These are phyloP conservation scores for Cyclostephanos invisitatus DNA, from an alignment of 108 stramenopile genomes.

Conservation along the genomic window DNA sequence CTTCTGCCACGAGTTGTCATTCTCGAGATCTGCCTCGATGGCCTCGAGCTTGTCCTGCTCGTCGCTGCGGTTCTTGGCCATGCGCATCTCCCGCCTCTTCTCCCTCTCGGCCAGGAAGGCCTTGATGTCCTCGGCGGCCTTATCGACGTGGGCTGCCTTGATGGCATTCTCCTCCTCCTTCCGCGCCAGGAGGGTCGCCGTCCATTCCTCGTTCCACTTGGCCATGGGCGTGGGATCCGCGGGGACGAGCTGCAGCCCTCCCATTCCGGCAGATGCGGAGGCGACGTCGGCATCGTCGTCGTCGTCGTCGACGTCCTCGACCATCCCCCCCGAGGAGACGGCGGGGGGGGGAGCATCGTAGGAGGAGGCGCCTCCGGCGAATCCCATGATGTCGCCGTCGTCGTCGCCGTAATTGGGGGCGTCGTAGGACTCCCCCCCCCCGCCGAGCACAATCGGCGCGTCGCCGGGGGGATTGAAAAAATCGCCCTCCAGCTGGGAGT, in stretches of 20 bases:
- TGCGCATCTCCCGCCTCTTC: constrained; percentile 65
- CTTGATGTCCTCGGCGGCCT: constrained; percentile 61
- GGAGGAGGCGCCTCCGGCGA: background rate
- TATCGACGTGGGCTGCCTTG: constrained; percentile 72
- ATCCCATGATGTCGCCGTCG: background rate
- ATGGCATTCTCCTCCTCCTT: constrained; percentile 82
- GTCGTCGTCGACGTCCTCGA: constrained; percentile 17
- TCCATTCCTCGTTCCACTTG: constrained; percentile 88
- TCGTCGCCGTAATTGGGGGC: background rate
- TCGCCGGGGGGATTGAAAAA: constrained; percentile 1
- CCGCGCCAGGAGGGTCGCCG: constrained; percentile 64
- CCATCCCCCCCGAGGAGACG: background rate
- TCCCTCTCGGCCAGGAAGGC: constrained; percentile 73
- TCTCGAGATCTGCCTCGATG: constrained; percentile 92
- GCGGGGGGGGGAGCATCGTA: background rate
- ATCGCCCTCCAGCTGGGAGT: background rate
- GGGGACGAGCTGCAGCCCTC: constrained; percentile 12
- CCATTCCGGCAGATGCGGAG: constrained; percentile 4
- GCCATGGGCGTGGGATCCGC: constrained; percentile 66
- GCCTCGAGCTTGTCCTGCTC: constrained; percentile 92
- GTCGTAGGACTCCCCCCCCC: too few relatives aligned
- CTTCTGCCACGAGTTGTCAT: constrained; percentile 87
- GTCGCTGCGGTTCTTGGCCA: constrained; percentile 85
- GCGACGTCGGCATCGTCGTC: constrained; percentile 36
- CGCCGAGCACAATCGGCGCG: too few relatives aligned